Evolutionary conservation across 148 eudicot species (phyloP).

Genomic region (Polygonum aviculare): DNA sequence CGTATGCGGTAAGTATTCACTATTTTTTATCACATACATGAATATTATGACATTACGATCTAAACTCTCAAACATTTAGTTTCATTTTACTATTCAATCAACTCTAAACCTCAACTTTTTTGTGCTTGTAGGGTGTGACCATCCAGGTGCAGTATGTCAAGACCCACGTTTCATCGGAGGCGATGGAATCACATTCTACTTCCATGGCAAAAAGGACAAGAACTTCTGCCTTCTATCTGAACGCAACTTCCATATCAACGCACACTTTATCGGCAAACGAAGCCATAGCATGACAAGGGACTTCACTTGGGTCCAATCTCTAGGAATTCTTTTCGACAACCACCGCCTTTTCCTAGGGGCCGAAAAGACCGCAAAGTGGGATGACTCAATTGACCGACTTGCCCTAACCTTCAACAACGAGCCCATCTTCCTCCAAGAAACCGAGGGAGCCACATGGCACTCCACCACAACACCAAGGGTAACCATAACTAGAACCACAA

Average conservation of each 20-base stretch:
- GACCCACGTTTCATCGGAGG: constrained; percentile 12
- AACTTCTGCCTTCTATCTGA: constrained; percentile 58
- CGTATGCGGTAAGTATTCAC: constrained; percentile 33
- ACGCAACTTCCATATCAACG: constrained; percentile 61
- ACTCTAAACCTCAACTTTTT: too few relatives aligned
- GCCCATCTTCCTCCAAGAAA: constrained; percentile 24
- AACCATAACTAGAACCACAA: constrained; percentile 26
- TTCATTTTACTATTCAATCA: not conserved
- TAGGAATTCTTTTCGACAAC: constrained; percentile 46
- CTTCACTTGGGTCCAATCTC: constrained; percentile 70
- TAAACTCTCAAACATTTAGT: not conserved
- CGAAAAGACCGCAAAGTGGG: constrained; percentile 18
- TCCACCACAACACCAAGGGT: constrained; percentile 10
- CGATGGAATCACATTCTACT: constrained; percentile 19
- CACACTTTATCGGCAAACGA: constrained; percentile 54
- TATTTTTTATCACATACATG: constrained; percentile 7
- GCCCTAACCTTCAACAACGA: constrained; percentile 29
- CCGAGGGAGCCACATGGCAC: constrained; percentile 43
- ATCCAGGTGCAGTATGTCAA: constrained; percentile 48
- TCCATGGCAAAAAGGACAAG: constrained; percentile 55
- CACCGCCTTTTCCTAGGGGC: constrained; percentile 45
- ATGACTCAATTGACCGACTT: constrained; percentile 40
- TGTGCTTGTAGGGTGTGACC: constrained; percentile 40
- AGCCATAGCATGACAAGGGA: constrained; percentile 39
- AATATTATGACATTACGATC: too few relatives aligned